These are phyloP conservation scores for Capsicum rhomboideum DNA, from an alignment of 257 asterid genomes.

Conservation along the genomic window DNA sequence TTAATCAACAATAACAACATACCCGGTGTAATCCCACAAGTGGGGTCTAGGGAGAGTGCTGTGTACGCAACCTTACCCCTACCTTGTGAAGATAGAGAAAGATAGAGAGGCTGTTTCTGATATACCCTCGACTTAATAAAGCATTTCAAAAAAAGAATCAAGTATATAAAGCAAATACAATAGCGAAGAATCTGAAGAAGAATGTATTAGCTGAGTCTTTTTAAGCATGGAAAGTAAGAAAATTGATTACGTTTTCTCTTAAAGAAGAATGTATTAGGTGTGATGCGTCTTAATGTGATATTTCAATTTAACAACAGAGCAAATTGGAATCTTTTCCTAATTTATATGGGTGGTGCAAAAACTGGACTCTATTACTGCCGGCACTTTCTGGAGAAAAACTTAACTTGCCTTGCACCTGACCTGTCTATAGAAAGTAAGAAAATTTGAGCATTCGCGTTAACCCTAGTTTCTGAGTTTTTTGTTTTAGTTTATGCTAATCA, in stretches of 20 bases:
- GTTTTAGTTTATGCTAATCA: not conserved
- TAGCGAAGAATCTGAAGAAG: too few species aligned
- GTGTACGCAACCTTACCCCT: too few species aligned
- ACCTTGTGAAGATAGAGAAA: too few species aligned
- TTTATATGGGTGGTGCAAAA: not conserved
- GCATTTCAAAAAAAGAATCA: too few species aligned
- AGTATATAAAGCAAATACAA: too few species aligned
- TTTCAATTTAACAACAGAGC: not conserved
- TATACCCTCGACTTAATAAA: too few species aligned
- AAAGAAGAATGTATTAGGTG: not conserved
- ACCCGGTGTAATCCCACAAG: too few species aligned
- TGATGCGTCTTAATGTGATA: not conserved
- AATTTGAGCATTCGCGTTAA: not conserved
- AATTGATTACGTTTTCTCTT: not conserved
- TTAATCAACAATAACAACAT: not conserved
- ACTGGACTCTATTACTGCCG: not conserved
- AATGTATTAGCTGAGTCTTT: not conserved
- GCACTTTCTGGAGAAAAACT: not conserved
- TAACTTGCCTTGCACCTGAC: not conserved
- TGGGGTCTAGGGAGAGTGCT: too few species aligned
- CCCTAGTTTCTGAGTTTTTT: not conserved
- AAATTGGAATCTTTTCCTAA: not conserved
- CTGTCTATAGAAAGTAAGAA: not conserved
- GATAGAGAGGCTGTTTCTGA: too few species aligned
- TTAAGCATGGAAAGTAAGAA: not conserved